Base-by-base conservation (phyloP, 2,329 filamentous ascomycete genomes). In the Aspergillus ruber region DNA sequence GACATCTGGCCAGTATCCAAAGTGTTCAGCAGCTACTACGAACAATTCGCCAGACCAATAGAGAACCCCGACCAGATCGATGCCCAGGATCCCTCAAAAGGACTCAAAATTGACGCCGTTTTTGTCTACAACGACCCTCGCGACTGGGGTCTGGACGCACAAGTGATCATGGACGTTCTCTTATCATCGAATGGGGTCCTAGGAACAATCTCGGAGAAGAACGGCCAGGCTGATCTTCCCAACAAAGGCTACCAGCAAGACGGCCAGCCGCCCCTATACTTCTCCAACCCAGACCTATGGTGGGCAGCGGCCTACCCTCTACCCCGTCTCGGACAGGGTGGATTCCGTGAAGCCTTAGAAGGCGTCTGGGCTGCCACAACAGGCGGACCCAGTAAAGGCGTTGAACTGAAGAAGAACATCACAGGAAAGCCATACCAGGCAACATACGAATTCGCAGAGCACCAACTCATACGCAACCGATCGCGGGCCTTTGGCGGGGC, bases 121-220 rank as follows among this genome's bases (percentile, higher is more conserved):
- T 86, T 97, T 60, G 86, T 96, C 6, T 96, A 91, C 77, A 95
- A 95, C 66, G 93, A 97, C 68, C 90, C 93, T 3, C 82, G 93
- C 47, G 93, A 98, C 73, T 98, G 93, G 93, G 90, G 87, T 1
- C 78, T 96, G 8, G 91, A 97, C 66, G 82, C 83, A 2, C 87
- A 95, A 63, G 74, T 97, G 57, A 85, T 97, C 48, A 69, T 86
- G 46, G 93, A 98, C 67, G 72, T 95, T 9, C 74, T 97, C 6
- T 76, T 95, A 36, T 95, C 90, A 0, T 75, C 81, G 15, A 60
- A 77, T n/a, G 93, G 93, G 15, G 81, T 88, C 48, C 65, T 95
- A 3, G 93, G 91, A 21, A 96, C 91, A 0, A 76, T 87, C 38
- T 91, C 87, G 0, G 55, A 75, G 9, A 83, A 81, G 62, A 95